Percentiles rank a stretch among this genome's conserved stretches.
Evolutionary conservation across 352 stramenopile species (phyloP).

Genomic region (Globisporangium lucens): DNA sequence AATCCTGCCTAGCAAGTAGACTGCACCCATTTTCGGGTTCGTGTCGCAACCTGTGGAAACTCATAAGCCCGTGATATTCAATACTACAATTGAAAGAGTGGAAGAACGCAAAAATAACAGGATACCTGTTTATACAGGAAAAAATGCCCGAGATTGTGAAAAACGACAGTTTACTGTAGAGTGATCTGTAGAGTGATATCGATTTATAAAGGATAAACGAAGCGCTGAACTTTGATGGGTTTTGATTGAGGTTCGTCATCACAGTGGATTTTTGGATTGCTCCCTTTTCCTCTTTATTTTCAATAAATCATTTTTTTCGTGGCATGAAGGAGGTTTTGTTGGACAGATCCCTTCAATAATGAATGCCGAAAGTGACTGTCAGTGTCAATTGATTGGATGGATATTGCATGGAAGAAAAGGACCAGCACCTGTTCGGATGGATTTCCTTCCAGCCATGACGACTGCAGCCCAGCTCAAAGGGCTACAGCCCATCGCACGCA

Average conservation of each 20-base stretch:
- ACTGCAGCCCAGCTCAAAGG: background rate
- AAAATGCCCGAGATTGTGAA: too few relatives aligned
- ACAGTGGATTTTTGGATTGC: slow-evolving; percentile 3
- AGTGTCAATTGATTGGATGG: background rate
- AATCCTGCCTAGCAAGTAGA: background rate
- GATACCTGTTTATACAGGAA: background rate
- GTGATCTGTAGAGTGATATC: fast-evolving
- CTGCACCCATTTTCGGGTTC: background rate
- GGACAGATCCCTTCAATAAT: background rate
- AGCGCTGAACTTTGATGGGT: too few relatives aligned
- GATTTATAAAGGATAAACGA: too few relatives aligned
- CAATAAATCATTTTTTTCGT: slow-evolving; percentile 1
- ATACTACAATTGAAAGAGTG: background rate
- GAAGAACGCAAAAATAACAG: background rate
- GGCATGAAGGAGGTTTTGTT: background rate
- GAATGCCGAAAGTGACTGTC: background rate
- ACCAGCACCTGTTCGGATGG: background rate
- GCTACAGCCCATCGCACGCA: background rate
- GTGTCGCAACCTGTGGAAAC: background rate
- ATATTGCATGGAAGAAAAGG: background rate
- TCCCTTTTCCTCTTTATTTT: background rate
- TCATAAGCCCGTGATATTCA: background rate
- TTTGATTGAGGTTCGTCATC: background rate
- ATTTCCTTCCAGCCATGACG: background rate
- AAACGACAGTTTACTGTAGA: too few relatives aligned